Percentiles rank a stretch among this genome's conserved stretches.
These are phyloP conservation scores for Draba incana DNA, from an alignment of 345 rosid genomes.

Conservation along the genomic window DNA sequence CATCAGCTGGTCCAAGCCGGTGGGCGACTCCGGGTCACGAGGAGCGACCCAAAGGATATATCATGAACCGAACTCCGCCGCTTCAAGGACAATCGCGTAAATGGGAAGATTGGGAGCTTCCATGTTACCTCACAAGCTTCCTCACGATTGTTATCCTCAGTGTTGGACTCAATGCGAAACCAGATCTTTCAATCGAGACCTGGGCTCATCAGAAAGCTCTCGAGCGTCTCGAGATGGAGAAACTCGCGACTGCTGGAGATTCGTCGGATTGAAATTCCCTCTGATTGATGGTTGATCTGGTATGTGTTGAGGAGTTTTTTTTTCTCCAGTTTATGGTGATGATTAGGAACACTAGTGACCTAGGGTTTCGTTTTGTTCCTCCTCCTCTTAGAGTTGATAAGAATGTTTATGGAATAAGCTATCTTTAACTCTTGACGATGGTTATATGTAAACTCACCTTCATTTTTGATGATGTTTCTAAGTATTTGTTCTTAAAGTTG, in stretches of 20 bases:
- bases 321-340: slow-evolving; percentile 22
- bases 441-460: slow-evolving; percentile 22
- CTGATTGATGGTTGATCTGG: no score
- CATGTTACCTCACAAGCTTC: slow-evolving; percentile 95
- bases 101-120: slow-evolving; percentile 99
- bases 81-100: slow-evolving; percentile 78
- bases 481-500: slow-evolving; percentile 15
- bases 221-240: slow-evolving; percentile 76
- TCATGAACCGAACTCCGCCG: slow-evolving; percentile 69
- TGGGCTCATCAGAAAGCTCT: slow-evolving; percentile 98
- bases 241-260: slow-evolving; percentile 38
- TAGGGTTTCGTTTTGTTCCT: slow-evolving; percentile 15
- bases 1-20: slow-evolving; percentile 68
- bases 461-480: slow-evolving; percentile 22
- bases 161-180: slow-evolving; percentile 93
- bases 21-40: slow-evolving; percentile 86
- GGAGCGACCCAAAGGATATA: slow-evolving; percentile 87
- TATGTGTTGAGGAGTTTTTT: slow-evolving; percentile 27
- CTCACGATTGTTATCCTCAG: slow-evolving; percentile 91
- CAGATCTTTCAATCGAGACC: slow-evolving; percentile 95
- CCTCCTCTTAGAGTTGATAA: slow-evolving; percentile 26
- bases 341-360: slow-evolving; percentile 25
- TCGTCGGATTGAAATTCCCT: slow-evolving; percentile 27
- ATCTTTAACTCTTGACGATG: slow-evolving; percentile 36
- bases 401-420: slow-evolving; percentile 33